Base-by-base conservation (phyloP, 331 rosid species). In the Rhamnella rubrinervis region DNA sequence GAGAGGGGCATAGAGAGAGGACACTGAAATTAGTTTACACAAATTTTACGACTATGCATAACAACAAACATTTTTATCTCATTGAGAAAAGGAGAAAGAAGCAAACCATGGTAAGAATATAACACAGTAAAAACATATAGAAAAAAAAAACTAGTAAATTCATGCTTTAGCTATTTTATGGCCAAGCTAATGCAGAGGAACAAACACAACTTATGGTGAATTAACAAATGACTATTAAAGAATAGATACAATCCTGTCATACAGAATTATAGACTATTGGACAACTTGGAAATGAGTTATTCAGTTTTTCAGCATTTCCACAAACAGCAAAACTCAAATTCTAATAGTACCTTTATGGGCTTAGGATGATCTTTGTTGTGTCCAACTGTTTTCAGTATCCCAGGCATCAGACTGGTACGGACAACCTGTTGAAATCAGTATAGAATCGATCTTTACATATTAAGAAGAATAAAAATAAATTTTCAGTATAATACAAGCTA, bases 281-380 rank as follows among this genome's bases (percentile, higher is more conserved):
- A 19, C 8, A 53, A 17, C 25, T 53, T 19, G 58, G 58, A 53
- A 53, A 6, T 6, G 21, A 52, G 21, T 53, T n/a, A 19, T 6
- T 8, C n/a, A 11, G 25, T 53, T 4, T 25, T 58, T 20, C 38
- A 44, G 44, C 25, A 21, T 41, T 44, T 15, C 8, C 21, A 64
- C 26, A 6, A 20, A 4, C 19, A 21, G 28, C 44, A 56, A 67
- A 63, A 61, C 14, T 44, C 14, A 49, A 14, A 53, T 13, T 60
- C 19, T 57, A 28, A 46, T 41, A 51, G 26, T 75, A 93, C 97
- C 98, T 91, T 93, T 77, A 90, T 93, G 67, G 98, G 98, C 86
- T 90, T 90, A 28, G 98, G 88, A 74, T 91, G 95, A 78, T 91
- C 98, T 81, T 90, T 93, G 84, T 91, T 93, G 74, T 88, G 92